phyloP scores from a whole-genome alignment of 768 basidiomycete genomes.

The Leccinum fibrillosum region DNA sequence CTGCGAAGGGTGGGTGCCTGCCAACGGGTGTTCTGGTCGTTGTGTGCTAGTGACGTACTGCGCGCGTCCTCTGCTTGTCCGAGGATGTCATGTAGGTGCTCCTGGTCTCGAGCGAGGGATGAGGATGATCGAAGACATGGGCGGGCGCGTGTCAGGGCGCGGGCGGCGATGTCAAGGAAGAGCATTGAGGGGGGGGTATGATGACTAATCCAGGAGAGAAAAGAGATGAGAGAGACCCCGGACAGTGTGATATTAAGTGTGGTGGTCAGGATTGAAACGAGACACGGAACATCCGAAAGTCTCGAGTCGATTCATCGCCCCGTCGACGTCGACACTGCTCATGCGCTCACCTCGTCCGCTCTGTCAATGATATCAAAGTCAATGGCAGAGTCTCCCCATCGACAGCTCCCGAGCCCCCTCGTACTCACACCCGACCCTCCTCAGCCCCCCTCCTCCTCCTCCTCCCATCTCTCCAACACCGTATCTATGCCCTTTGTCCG shows the following conservation, averaged over 20 bases:
- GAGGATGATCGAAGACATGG: conserved; percentile 11
- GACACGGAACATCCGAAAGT: background rate
- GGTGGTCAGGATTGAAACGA: conserved; percentile 3
- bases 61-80: conserved; percentile 22
- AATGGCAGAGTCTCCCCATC: conserved; percentile 41
- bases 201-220: background rate
- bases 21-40: conserved; percentile 16
- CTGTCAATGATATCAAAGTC: conserved; percentile 7
- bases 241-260: background rate
- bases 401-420: conserved; percentile 69
- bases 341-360: conserved; percentile 10
- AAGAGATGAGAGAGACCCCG: background rate
- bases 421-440: conserved; percentile 65
- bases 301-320: background rate
- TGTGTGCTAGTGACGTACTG: conserved; percentile 9
- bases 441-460: conserved; percentile 15
- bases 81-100: conserved; percentile 23
- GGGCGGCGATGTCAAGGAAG: conserved; percentile 8
- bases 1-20: conserved; percentile 25
- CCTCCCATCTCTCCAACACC: conserved; percentile 52
- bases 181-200: conserved; percentile 9
- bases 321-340: background rate
- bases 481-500: conserved; percentile 92
- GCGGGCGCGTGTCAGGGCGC: conserved; percentile 11
- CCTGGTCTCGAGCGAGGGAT: conserved; percentile 23